phyloP scores from a whole-genome alignment of 2,329 filamentous ascomycete species.

The Metarhizium brunneum region DNA sequence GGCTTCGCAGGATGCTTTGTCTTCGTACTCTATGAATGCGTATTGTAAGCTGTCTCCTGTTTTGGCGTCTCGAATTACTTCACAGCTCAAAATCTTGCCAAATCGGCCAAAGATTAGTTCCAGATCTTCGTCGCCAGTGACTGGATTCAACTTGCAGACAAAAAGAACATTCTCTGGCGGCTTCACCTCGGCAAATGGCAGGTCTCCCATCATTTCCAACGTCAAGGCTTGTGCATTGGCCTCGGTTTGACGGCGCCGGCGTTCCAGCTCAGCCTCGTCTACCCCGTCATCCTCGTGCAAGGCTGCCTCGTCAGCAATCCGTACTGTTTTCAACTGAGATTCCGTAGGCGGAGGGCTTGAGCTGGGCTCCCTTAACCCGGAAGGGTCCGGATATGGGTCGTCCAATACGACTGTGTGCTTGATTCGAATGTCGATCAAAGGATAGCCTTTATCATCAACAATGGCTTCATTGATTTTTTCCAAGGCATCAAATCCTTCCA shows the following conservation, averaged over 20 bases:
- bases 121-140: constrained; percentile 89
- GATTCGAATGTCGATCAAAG: constrained; percentile 89
- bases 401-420: constrained; percentile 88
- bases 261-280: constrained; percentile 75
- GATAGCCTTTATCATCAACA: constrained; percentile 74
- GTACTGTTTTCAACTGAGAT: constrained; percentile 80
- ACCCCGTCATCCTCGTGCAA: constrained; percentile 60
- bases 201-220: constrained; percentile 93
- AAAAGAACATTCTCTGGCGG: constrained; percentile 96
- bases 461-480: constrained; percentile 91
- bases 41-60: constrained; percentile 95
- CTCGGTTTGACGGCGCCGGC: constrained; percentile 74
- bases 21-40: constrained; percentile 93
- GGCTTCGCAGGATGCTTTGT: constrained; percentile 84
- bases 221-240: constrained; percentile 90
- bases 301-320: constrained; percentile 83
- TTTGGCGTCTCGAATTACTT: constrained; percentile 88
- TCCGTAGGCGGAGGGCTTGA: constrained; percentile 73
- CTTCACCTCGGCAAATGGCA: constrained; percentile 95
- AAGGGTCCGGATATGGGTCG: constrained; percentile 80
- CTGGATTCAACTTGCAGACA: constrained; percentile 96
- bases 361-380: constrained; percentile 65
- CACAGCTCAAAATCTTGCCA: constrained; percentile 87
- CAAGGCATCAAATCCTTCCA: constrained; percentile 88
- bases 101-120: constrained; percentile 96